These are phyloP conservation scores for Myxozyma vanderwaltii DNA, from an alignment of 805 yeast species.

Conservation along the genomic window DNA sequence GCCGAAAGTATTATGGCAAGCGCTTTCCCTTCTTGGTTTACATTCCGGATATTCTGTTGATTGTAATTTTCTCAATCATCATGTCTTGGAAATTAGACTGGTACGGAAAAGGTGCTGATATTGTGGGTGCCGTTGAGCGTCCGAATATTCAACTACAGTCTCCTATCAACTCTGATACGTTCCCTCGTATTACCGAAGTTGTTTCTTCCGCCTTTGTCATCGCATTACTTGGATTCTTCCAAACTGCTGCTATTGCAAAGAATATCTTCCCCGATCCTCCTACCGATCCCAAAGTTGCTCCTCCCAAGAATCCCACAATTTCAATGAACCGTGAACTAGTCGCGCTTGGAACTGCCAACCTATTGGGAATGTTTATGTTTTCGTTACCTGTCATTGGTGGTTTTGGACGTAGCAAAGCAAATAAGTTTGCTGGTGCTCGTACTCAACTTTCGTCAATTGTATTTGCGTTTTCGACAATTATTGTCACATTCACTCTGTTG, in stretches of 20 bases:
- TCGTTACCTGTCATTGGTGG: conserved; percentile 94
- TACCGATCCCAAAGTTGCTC: conserved; percentile 33
- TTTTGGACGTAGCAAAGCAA: conserved; percentile 88
- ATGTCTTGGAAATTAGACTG: conserved; percentile 49
- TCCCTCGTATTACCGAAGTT: conserved; percentile 54
- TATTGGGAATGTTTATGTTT: conserved; percentile 56
- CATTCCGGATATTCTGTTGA: conserved; percentile 81
- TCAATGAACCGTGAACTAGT: conserved; percentile 89
- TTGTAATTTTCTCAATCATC: conserved; percentile 63
- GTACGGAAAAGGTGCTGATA: conserved; percentile 53
- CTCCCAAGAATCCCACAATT: conserved; percentile 47
- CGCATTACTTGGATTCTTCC: conserved; percentile 88
- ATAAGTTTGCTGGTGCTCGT: conserved; percentile 82
- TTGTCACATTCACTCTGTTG: conserved; percentile 63
- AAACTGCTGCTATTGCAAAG: conserved; percentile 90
- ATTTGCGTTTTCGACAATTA: conserved; percentile 73
- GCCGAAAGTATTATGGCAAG: conserved; percentile 32
- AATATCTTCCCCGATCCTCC: conserved; percentile 76
- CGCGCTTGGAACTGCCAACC: conserved; percentile 78
- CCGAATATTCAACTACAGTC: conserved; percentile 54
- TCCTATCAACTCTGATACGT: conserved; percentile 57
- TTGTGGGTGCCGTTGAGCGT: conserved; percentile 68
- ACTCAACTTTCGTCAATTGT: conserved; percentile 82
- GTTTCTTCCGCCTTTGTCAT: conserved; percentile 73
- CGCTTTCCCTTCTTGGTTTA: conserved; percentile 56